These are phyloP conservation scores for Lentinula edodes DNA, from an alignment of 768 basidiomycete genomes.

Conservation along the genomic window DNA sequence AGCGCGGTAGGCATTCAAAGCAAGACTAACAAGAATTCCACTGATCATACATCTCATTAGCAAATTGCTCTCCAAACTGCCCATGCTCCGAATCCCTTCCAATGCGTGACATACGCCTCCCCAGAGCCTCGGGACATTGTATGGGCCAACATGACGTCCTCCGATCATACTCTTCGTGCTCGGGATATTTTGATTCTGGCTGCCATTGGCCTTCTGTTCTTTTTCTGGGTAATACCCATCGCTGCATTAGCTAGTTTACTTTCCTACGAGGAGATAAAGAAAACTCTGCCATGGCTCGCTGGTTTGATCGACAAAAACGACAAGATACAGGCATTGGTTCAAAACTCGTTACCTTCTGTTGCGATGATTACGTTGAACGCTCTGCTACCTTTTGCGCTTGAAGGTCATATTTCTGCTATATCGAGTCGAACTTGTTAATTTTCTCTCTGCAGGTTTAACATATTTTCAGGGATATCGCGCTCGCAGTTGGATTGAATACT, in stretches of 20 bases:
- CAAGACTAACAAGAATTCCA: not conserved
- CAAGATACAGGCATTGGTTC: conserved; percentile 79
- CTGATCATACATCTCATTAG: conserved; percentile 23
- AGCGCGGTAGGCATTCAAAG: conserved; percentile 59
- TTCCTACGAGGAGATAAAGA: conserved; percentile 92
- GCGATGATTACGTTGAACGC: conserved; percentile 91
- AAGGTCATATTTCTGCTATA: conserved; percentile 44
- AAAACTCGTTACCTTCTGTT: conserved; percentile 89
- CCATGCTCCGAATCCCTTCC: conserved; percentile 62
- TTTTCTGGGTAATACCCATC: conserved; percentile 92
- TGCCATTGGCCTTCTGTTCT: conserved; percentile 68
- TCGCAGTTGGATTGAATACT: conserved; percentile 90
- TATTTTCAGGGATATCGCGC: conserved; percentile 90
- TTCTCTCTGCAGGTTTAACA: conserved; percentile 46
- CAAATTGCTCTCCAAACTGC: conserved; percentile 89
- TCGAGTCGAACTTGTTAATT: conserved; percentile 3
- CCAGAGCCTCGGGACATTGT: conserved; percentile 96
- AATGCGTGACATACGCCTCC: conserved; percentile 66
- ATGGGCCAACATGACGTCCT: conserved; percentile 84
- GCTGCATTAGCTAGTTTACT: conserved; percentile 80
- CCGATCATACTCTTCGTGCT: conserved; percentile 48
- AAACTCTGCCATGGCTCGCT: conserved; percentile 83
- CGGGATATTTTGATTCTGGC: conserved; percentile 70
- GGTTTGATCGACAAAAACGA: conserved; percentile 77
- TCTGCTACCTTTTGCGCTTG: conserved; percentile 79